Evolutionary conservation across 2,329 filamentous ascomycete genomes (phyloP).

Genomic region (Colletotrichum godetiae): DNA sequence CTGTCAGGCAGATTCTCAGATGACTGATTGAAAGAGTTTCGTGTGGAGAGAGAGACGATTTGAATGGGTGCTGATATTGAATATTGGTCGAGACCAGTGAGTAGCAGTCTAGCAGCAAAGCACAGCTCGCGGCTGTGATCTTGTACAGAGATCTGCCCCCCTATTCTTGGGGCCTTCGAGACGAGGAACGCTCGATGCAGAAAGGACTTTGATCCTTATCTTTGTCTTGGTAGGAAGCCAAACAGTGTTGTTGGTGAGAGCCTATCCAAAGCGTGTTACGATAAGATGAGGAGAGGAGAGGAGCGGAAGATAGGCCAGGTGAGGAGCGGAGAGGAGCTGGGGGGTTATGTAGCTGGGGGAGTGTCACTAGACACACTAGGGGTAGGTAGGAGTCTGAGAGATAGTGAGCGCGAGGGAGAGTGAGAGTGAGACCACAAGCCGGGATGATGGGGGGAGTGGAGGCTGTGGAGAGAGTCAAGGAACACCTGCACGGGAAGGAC

Average conservation of each 20-base stretch:
- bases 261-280: slow-evolving; percentile 32
- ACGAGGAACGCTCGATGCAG: slow-evolving; percentile 29
- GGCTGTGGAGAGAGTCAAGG: slow-evolving; percentile 19
- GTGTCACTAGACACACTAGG: slow-evolving; percentile 14
- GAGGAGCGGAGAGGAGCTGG: slow-evolving; percentile 21
- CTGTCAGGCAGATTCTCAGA: slow-evolving; percentile 20
- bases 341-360: slow-evolving; percentile 31
- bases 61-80: slow-evolving; percentile 14
- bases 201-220: slow-evolving; percentile 27
- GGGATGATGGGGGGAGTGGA: slow-evolving; percentile 14
- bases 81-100: slow-evolving; percentile 25
- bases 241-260: slow-evolving; percentile 19
- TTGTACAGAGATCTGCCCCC: slow-evolving; percentile 39
- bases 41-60: background rate
- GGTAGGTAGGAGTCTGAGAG: background rate
- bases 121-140: slow-evolving; percentile 28
- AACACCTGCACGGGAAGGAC: slow-evolving; percentile 23
- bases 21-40: background rate
- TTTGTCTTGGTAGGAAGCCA: slow-evolving; percentile 29
- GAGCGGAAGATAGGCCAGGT: background rate
- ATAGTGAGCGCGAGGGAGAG: slow-evolving; percentile 10
- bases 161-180: slow-evolving; percentile 31
- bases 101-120: slow-evolving; percentile 38
- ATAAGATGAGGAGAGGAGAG: slow-evolving; percentile 13
- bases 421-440: slow-evolving; percentile 29